Conservation (phyloP, 352 stramenopile species). For the Phytophthora sojae region DNA sequence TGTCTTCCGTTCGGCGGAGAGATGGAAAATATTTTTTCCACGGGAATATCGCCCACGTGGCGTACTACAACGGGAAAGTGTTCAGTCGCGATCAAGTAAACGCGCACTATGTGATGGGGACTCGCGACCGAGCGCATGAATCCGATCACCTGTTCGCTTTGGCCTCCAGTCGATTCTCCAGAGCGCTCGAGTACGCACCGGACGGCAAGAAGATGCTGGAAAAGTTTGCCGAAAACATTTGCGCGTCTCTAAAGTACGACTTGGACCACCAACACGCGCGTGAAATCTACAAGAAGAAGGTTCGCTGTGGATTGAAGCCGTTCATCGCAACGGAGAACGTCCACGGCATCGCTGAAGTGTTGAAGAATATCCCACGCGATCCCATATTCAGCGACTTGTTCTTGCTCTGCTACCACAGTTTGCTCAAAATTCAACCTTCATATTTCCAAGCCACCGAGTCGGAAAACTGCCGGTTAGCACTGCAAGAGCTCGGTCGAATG, state of each 20-base stretch:
- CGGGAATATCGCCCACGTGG: conserved; percentile 83
- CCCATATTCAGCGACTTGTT: conserved; percentile 85
- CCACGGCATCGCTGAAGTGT: conserved; percentile 81
- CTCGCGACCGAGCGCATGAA: conserved; percentile 61
- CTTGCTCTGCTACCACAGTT: conserved; percentile 63
- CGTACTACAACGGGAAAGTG: conserved; percentile 74
- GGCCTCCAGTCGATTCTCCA: conserved; percentile 71
- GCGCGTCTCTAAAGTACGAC: conserved; percentile 82
- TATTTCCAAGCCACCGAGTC: conserved; percentile 75
- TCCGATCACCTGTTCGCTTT: conserved; percentile 85
- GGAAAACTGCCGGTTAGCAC: conserved; percentile 46
- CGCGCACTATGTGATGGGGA: conserved; percentile 76
- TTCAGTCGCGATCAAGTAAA: conserved; percentile 79
- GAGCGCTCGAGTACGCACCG: conserved; percentile 63
- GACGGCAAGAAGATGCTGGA: conserved; percentile 74
- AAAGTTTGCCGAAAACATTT: conserved; percentile 84
- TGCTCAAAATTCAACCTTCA: conserved; percentile 54
- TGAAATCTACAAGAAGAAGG: conserved; percentile 85
- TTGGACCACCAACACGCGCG: conserved; percentile 73
- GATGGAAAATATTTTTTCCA: conserved; percentile 91
- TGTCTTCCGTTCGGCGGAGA: conserved; percentile 61
- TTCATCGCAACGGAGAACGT: conserved; percentile 71
- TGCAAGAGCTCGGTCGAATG: conserved; percentile 62
- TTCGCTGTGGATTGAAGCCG: conserved; percentile 62
- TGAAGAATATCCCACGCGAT: conserved; percentile 81